Evolutionary conservation across 2,329 filamentous ascomycete genomes (phyloP), one percentile per base, ranked within the genome.

Genomic region (Cladosporium oxysporum): DNA sequence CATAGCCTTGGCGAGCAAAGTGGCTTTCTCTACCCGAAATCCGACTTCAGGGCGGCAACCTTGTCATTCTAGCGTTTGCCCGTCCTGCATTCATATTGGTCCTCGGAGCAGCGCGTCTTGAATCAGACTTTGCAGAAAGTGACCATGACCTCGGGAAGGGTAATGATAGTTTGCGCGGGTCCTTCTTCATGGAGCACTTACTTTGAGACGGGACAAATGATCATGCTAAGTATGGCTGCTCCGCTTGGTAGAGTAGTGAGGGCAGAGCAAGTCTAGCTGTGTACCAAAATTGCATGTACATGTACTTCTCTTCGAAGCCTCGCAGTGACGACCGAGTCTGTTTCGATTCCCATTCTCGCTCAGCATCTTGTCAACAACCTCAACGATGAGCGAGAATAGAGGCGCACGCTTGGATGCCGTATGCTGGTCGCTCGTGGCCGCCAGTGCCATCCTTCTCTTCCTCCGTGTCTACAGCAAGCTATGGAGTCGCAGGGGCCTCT

Each of bases 381-480:
- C 52, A 26, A 57, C 49, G 23, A 63, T 63, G 61, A 29, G 26
- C 50, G 49, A 63, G 21, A 29, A 53, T 5, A 26, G 61, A 63
- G 61, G 61, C 33, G 21, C 23, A 23, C 61, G 61, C 18, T 26
- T 63, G 35, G 52, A 44, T n/a, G 50, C 50, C 50, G 50, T 57
- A 7, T n/a, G 33, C 50, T 63, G 61, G 61, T 31, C 61, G 16
- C 33, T 63, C 33, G 28, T 28, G 7, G 49, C 33, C 23, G 50
- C 29, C 18, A 47, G 33, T 10, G 61, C 14, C 5, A 31, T 63
- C 18, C 18, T 63, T 5, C 61, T 63, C 8, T 55, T 47, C 18
- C 35, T 63, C 21, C 61, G 61, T 16, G 37, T 63, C 12, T 63
- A 57, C 61, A 55, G 61, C 61, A 63, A 63, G 28, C 16, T 63